These are phyloP conservation scores for Sedum album DNA, from an alignment of 164 flowering plant genomes.

Conservation along the genomic window DNA sequence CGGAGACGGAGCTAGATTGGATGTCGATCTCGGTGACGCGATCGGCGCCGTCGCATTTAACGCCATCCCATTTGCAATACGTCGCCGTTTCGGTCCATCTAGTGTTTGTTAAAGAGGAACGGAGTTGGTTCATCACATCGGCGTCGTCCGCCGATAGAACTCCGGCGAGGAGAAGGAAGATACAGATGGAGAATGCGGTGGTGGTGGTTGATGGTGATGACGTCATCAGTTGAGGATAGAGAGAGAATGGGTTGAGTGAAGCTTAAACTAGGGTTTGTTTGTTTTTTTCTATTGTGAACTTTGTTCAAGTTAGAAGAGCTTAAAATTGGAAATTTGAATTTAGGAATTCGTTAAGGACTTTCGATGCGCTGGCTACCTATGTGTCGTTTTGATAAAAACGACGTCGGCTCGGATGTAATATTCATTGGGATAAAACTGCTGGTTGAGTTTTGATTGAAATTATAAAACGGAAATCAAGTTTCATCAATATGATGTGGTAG, in stretches of 20 bases:
- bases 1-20: slow-evolving; percentile 27
- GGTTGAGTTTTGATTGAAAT: too few relatives aligned
- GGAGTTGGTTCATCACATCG: not conserved
- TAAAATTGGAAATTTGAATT: too few relatives aligned
- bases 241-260: not conserved
- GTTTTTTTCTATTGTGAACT: too few relatives aligned
- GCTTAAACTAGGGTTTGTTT: not conserved
- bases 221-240: not conserved
- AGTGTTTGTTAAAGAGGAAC: slow-evolving; percentile 15
- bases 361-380: too few relatives aligned
- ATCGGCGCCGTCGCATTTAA: slow-evolving; percentile 28
- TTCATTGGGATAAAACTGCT: too few relatives aligned
- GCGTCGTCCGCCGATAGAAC: not conserved
- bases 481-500: too few relatives aligned
- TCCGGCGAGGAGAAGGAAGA: not conserved
- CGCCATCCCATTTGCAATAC: too few relatives aligned
- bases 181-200: not conserved
- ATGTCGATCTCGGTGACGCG: slow-evolving; percentile 41
- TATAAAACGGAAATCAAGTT: too few relatives aligned
- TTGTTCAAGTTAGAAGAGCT: too few relatives aligned
- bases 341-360: too few relatives aligned
- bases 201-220: not conserved
- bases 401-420: too few relatives aligned
- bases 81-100: slow-evolving; percentile 16
- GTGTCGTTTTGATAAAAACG: too few relatives aligned